A percentile compares a stretch with the other conserved stretches of the same genome.
Evolutionary conservation across 352 stramenopile species (phyloP).

Genomic region (Phytophthora agathidicida): DNA sequence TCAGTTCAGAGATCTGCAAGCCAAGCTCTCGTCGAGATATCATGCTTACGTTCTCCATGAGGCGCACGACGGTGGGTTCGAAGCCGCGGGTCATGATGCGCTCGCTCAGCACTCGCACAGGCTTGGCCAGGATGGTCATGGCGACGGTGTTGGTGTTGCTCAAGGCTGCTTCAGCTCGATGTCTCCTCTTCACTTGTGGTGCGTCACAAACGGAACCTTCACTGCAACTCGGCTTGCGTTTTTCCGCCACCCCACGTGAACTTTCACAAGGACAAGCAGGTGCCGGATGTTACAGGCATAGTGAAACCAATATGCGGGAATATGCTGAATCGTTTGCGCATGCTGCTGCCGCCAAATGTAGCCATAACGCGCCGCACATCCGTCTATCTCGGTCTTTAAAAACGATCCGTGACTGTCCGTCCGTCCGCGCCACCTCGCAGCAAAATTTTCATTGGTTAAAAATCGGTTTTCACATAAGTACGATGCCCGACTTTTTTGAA

Average conservation of each 20-base stretch:
- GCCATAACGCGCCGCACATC: no score
- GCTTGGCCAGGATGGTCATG: constrained; percentile 49
- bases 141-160: not conserved
- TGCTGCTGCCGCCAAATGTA: constrained; percentile 16
- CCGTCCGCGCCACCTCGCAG: no score
- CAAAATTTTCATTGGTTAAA: no score
- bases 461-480: no score
- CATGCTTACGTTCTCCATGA: constrained; percentile 77
- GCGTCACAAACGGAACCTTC: not conserved
- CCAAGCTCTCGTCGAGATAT: not conserved
- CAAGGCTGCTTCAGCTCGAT: not conserved
- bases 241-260: constrained; percentile 21
- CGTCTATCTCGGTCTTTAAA: no score
- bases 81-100: constrained; percentile 86
- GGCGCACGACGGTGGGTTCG: constrained; percentile 75
- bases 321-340: constrained; percentile 20
- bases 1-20: not conserved
- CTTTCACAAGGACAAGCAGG: constrained; percentile 9
- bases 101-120: constrained; percentile 83
- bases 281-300: constrained; percentile 24
- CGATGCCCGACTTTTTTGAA: no score
- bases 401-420: no score
- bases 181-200: constrained; percentile 25
- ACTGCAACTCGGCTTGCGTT: constrained; percentile 24
- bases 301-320: constrained; percentile 19